phyloP scores from a whole-genome alignment of 148 eudicot species.

The Vaccinium myrtillus region DNA sequence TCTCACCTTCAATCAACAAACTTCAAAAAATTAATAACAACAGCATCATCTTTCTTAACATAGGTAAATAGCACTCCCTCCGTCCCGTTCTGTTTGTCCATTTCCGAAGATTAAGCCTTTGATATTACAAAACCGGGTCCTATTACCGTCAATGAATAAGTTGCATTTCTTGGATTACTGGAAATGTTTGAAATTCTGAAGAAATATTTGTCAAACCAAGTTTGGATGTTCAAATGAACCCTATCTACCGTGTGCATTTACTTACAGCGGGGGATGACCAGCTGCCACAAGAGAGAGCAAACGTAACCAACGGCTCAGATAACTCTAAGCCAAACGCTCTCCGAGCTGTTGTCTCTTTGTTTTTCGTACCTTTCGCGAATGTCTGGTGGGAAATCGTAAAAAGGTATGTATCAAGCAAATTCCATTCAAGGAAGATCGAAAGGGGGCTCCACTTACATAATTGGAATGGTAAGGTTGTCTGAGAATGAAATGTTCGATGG shows the following conservation, averaged over 20 bases:
- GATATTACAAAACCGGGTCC: neutral
- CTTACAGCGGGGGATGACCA: constrained; percentile 97
- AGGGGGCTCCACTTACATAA: constrained; percentile 40
- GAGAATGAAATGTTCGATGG: constrained; percentile 40
- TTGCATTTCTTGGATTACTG: neutral
- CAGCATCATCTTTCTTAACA: neutral
- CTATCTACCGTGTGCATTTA: neutral
- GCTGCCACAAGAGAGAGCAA: constrained; percentile 90
- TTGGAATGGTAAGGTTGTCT: constrained; percentile 33
- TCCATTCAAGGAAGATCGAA: neutral
- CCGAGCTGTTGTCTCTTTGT: constrained; percentile 44
- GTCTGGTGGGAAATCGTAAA: constrained; percentile 28
- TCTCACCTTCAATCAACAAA: constrained; percentile 51
- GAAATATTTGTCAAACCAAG: neutral
- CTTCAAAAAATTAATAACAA: neutral
- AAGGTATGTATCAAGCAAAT: neutral
- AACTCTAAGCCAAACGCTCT: constrained; percentile 65
- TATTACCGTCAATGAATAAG: neutral
- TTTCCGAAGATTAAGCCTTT: neutral
- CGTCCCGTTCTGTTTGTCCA: neutral
- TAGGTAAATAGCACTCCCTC: neutral
- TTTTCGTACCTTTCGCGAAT: constrained; percentile 38
- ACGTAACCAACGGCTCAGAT: constrained; percentile 81
- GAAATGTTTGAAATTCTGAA: neutral
- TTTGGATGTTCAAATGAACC: neutral